phyloP scores from a whole-genome alignment of 2,329 filamentous ascomycete species.

The Biscogniauxia sp. region DNA sequence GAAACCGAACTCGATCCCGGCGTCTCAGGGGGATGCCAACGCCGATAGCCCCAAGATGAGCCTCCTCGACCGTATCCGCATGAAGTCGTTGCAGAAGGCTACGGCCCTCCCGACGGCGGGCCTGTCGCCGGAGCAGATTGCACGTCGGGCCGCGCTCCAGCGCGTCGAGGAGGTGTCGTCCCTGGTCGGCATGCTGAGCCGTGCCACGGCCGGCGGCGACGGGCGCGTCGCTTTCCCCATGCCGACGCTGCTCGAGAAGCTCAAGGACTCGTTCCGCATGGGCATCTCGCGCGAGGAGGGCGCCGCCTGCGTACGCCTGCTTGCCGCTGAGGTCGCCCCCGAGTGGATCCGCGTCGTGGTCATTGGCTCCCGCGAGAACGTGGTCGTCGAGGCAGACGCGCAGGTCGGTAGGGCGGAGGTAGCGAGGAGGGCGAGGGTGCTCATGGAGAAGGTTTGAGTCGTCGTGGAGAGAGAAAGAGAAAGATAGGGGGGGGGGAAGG shows the following conservation, averaged over 20 bases:
- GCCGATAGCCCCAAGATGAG: slow-evolving; percentile 55
- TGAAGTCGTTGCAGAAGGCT: slow-evolving; percentile 61
- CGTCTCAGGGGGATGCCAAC: slow-evolving; percentile 30
- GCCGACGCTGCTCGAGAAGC: slow-evolving; percentile 58
- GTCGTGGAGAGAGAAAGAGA: no score
- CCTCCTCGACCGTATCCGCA: slow-evolving; percentile 72
- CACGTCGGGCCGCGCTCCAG: slow-evolving; percentile 63
- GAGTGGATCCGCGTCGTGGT: slow-evolving; percentile 54
- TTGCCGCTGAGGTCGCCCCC: slow-evolving; percentile 54
- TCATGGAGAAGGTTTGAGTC: slow-evolving; percentile 17
- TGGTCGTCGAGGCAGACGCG: slow-evolving; percentile 49
- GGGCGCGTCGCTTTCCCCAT: slow-evolving; percentile 65
- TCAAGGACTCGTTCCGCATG: slow-evolving; percentile 64
- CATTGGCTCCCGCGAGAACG: slow-evolving; percentile 54
- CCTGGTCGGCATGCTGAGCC: slow-evolving; percentile 64
- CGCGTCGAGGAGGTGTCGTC: slow-evolving; percentile 66
- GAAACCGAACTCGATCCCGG: slow-evolving; percentile 32
- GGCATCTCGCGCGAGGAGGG: slow-evolving; percentile 54
- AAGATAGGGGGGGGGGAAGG: background rate
- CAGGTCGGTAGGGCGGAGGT: slow-evolving; percentile 35
- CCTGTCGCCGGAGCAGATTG: slow-evolving; percentile 52
- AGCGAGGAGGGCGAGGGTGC: slow-evolving; percentile 27
- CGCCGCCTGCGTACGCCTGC: slow-evolving; percentile 46
- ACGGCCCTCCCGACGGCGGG: slow-evolving; percentile 40
- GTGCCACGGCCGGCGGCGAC: slow-evolving; percentile 39